Conservation (phyloP, 345 rosid species). For the Toxicodendron radicans region DNA sequence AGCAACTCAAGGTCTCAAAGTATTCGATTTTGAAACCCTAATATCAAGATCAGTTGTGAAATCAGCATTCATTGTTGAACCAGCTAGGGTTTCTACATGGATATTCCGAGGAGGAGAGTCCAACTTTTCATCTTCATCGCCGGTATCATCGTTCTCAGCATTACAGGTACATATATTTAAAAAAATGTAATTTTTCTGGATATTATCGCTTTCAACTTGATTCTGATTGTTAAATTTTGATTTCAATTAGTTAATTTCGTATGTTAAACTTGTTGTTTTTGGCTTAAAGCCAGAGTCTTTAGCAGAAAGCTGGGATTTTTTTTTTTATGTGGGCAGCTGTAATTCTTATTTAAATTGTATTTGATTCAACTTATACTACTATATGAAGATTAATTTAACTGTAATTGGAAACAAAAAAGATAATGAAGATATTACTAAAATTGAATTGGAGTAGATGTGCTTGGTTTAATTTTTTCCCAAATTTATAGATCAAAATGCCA, state of each 20-base stretch:
- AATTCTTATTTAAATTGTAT: background rate
- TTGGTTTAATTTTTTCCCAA: background rate
- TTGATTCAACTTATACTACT: background rate
- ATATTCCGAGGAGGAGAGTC: constrained; percentile 51
- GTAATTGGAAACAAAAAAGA: background rate
- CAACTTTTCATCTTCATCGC: constrained; percentile 45
- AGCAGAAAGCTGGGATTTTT: background rate
- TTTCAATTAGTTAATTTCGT: background rate
- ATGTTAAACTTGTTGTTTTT: no score
- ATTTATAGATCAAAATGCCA: background rate
- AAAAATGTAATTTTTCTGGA: no score
- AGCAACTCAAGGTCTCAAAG: no score
- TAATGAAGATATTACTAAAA: background rate
- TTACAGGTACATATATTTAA: constrained; percentile 46
- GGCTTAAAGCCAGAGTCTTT: background rate
- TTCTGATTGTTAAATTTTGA: no score
- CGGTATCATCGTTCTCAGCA: constrained; percentile 66
- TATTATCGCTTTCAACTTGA: background rate
- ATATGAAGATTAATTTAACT: no score
- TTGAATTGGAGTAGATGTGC: background rate
- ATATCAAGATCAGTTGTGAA: background rate
- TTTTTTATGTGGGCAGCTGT: background rate
- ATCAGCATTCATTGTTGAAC: background rate
- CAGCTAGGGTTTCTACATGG: constrained; percentile 36
- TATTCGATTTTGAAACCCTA: background rate